Evolutionary conservation across 805 yeast species (phyloP).

Genomic region (Metschnikowia drakensbergensis): DNA sequence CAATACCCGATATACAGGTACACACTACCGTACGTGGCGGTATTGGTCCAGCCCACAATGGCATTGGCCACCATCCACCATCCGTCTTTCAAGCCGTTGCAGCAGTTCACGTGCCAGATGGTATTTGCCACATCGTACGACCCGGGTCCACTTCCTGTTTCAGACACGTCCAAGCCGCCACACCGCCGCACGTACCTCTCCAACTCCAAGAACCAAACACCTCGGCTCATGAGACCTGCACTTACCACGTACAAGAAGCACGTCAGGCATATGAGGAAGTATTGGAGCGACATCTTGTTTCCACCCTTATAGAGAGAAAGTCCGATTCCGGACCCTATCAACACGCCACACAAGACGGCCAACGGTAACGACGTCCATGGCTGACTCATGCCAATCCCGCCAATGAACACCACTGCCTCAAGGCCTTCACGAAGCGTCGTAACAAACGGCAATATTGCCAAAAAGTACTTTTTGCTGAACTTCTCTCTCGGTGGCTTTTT

Average conservation of each 20-base stretch:
- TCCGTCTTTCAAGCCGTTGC: slow-evolving; percentile 42
- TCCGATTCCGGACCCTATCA: slow-evolving; percentile 34
- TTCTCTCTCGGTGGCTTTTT: slow-evolving; percentile 6
- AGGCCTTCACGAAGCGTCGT: slow-evolving; percentile 29
- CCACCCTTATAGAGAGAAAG: slow-evolving; percentile 37
- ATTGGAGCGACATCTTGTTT: slow-evolving; percentile 39
- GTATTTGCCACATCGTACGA: slow-evolving; percentile 39
- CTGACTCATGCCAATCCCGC: slow-evolving; percentile 26
- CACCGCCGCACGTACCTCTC: slow-evolving; percentile 36
- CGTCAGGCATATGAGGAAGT: slow-evolving; percentile 37
- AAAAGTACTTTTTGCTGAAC: slow-evolving; percentile 23
- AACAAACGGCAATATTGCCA: slow-evolving; percentile 26
- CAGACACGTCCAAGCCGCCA: slow-evolving; percentile 41
- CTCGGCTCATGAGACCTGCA: slow-evolving; percentile 43
- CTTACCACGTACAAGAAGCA: slow-evolving; percentile 42
- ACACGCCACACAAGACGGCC: slow-evolving; percentile 27
- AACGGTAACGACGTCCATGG: slow-evolving; percentile 19
- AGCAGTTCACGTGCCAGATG: slow-evolving; percentile 47
- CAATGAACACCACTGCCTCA: slow-evolving; percentile 68
- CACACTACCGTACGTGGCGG: slow-evolving; percentile 45
- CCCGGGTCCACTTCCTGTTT: slow-evolving; percentile 46
- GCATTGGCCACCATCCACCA: slow-evolving; percentile 48
- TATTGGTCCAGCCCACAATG: slow-evolving; percentile 44
- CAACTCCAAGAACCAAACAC: slow-evolving; percentile 43
- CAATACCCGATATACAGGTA: slow-evolving; percentile 36